Conservation (phyloP, 805 yeast genomes). For the Myxozyma vanderwaltii region DNA sequence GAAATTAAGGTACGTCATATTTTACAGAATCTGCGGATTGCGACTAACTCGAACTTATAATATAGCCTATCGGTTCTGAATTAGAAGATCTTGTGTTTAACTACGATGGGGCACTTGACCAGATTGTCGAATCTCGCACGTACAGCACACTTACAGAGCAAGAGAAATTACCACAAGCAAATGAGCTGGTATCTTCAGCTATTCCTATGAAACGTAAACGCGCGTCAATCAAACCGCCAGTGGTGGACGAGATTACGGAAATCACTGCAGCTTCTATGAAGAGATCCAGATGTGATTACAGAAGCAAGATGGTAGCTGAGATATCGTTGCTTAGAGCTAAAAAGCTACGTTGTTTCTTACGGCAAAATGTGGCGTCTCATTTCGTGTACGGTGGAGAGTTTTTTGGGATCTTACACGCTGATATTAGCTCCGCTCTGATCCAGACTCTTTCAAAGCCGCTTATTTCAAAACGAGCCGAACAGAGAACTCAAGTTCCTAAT, state of each 20-base stretch:
- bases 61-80: background rate
- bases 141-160: background rate
- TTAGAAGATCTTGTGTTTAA: conserved; percentile 4
- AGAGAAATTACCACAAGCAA: background rate
- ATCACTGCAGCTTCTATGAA: conserved; percentile 4
- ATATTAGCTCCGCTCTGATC: background rate
- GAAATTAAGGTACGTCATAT: background rate
- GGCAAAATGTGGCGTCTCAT: background rate
- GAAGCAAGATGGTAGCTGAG: conserved; percentile 8
- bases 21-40: no score
- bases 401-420: background rate
- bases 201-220: background rate
- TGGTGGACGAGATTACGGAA: conserved; percentile 8
- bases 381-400: conserved; percentile 14
- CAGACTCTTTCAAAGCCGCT: background rate
- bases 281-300: conserved; percentile 9
- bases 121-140: background rate
- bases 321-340: background rate
- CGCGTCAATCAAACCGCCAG: background rate
- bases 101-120: background rate
- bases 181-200: background rate
- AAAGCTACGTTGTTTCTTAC: background rate
- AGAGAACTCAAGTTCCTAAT: no score
- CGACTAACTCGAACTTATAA: no score
- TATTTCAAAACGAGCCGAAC: background rate